Conservation (phyloP, 1,284 basidiomycete species). For the Psilocybe mexicana region DNA sequence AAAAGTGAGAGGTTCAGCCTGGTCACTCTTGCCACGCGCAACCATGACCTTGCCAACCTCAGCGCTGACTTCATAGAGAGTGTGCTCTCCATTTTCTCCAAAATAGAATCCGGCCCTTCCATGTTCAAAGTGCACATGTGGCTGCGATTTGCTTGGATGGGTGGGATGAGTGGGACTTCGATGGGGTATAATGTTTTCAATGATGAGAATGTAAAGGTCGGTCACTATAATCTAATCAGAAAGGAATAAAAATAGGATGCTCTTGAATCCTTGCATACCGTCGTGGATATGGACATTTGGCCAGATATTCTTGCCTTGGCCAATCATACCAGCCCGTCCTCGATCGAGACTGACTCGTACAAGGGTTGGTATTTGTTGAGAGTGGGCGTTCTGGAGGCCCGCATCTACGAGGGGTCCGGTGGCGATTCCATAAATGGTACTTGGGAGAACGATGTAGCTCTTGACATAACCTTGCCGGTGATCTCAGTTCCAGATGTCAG, state of each 20-base stretch:
- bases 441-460: conserved; percentile 48
- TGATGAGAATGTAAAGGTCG: conserved; percentile 28
- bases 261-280: conserved; percentile 25
- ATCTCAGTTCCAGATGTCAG: background rate
- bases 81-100: conserved; percentile 47
- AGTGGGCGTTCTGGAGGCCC: conserved; percentile 45
- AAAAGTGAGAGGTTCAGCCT: conserved; percentile 41
- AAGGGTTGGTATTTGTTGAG: conserved; percentile 45
- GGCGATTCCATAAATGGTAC: conserved; percentile 50
- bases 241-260: background rate
- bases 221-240: conserved; percentile 27
- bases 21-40: conserved; percentile 34
- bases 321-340: conserved; percentile 40
- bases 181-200: too few species aligned
- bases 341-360: conserved; percentile 39
- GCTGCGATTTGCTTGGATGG: conserved; percentile 19
- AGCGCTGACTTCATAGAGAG: conserved; percentile 37
- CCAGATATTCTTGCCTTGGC: conserved; percentile 45
- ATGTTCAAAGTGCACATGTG: conserved; percentile 28
- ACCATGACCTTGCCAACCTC: conserved; percentile 39
- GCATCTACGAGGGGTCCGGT: conserved; percentile 44
- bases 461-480: conserved; percentile 32
- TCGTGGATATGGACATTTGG: conserved; percentile 47
- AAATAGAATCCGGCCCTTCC: conserved; percentile 51
- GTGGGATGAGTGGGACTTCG: background rate